Evolutionary conservation across 2,329 filamentous ascomycete species (phyloP).

Genomic region (Fusarium pseudonygamai): DNA sequence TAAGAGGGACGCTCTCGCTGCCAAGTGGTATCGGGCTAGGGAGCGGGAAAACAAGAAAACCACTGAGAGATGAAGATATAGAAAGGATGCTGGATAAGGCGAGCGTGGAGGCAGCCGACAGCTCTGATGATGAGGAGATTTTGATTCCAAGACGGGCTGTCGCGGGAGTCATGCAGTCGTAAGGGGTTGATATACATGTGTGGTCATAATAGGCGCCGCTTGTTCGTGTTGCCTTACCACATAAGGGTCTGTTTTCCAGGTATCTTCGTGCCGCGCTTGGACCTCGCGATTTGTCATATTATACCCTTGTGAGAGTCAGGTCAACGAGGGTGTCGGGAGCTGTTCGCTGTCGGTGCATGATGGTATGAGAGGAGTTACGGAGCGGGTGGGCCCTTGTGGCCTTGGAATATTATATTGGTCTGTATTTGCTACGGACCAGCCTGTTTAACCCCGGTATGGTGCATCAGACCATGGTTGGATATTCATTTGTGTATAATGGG

Average conservation of each 20-base stretch:
- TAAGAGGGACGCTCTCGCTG: slow-evolving; percentile 57
- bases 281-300: background rate
- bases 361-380: background rate
- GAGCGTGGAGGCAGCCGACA: slow-evolving; percentile 59
- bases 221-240: background rate
- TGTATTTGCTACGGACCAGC: background rate
- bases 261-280: background rate
- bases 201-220: background rate
- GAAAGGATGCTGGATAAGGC: slow-evolving; percentile 67
- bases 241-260: background rate
- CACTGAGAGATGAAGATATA: slow-evolving; percentile 64
- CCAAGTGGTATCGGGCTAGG: slow-evolving; percentile 58
- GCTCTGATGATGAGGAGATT: slow-evolving; percentile 68
- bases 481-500: slow-evolving; percentile 20
- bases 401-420: background rate
- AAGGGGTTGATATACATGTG: background rate
- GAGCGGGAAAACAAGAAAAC: slow-evolving; percentile 50
- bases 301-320: background rate
- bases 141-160: slow-evolving; percentile 52
- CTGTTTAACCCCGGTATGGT: slow-evolving; percentile 14
- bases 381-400: background rate
- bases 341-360: background rate
- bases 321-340: background rate
- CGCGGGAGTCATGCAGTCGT: slow-evolving; percentile 44
- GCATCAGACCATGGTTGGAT: slow-evolving; percentile 14